Percentiles rank a stretch among this genome's conserved stretches.
phyloP scores from a whole-genome alignment of 2,329 filamentous ascomycete genomes.

The Trichoderma harzianum region DNA sequence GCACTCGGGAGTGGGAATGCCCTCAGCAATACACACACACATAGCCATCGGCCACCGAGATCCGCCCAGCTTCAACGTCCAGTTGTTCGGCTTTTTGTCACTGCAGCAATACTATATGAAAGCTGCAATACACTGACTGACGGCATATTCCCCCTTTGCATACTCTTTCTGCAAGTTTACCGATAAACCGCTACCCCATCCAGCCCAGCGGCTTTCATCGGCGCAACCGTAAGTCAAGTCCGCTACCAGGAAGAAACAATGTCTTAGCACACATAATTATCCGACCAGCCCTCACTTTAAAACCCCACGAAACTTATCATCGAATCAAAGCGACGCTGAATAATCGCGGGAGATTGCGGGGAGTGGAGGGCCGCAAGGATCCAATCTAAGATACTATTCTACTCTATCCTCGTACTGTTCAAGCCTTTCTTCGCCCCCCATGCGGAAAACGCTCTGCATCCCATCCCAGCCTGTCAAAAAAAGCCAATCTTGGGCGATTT shows the following conservation, averaged over 20 bases:
- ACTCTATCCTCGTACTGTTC: not conserved
- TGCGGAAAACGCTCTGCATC: not conserved
- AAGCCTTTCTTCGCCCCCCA: not conserved
- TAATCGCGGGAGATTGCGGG: not conserved
- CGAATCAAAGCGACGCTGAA: not conserved
- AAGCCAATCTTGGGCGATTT: not conserved
- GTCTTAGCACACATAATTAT: not conserved
- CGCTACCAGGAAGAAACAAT: not conserved
- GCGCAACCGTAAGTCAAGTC: not conserved
- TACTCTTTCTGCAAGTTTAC: not conserved
- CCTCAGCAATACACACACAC: not conserved
- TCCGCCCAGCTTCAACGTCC: not conserved
- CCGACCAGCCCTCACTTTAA: not conserved
- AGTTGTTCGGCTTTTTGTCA: not conserved
- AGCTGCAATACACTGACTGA: not conserved
- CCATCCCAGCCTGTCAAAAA: not conserved
- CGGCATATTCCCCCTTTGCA: no score
- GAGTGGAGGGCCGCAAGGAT: not conserved
- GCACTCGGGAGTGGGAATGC: not conserved
- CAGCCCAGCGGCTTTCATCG: constrained; percentile 10
- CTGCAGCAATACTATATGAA: not conserved
- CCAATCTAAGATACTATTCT: no score
- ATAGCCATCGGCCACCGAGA: not conserved
- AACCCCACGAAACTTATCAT: not conserved
- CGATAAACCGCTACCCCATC: not conserved